These are phyloP conservation scores for Puya raimondii DNA, from an alignment of 176 grass and related monocot species.

Conservation along the genomic window DNA sequence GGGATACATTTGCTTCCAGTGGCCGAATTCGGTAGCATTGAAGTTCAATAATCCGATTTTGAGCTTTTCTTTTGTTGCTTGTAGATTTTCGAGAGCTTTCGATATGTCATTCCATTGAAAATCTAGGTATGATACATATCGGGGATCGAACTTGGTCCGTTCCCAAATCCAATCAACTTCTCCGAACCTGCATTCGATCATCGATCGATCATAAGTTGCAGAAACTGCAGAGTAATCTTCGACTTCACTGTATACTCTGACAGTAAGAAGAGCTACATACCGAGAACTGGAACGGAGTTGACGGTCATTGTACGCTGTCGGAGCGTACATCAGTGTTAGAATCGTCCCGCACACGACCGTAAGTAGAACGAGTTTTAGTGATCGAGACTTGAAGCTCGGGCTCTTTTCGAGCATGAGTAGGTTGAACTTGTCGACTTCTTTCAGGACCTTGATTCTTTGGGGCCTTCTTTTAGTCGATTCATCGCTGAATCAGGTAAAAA, in stretches of 20 bases:
- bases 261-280: constrained; percentile 3
- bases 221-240: background rate
- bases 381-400: constrained; percentile 28
- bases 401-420: constrained; percentile 24
- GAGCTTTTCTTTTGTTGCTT: background rate
- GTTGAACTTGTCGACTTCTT: constrained; percentile 26
- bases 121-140: constrained; percentile 24
- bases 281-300: constrained; percentile 1
- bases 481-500: constrained; percentile 23
- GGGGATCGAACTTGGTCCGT: constrained; percentile 1
- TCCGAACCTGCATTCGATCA: constrained; percentile 25
- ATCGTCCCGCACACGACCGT: constrained; percentile 20
- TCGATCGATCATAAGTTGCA: background rate
- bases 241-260: background rate
- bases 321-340: constrained; percentile 25
- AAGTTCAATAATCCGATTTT: constrained; percentile 63
- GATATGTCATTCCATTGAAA: constrained; percentile 45
- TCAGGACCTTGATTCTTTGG: constrained; percentile 24
- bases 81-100: background rate
- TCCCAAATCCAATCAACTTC: constrained; percentile 32
- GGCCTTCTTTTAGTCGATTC: constrained; percentile 21
- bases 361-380: constrained; percentile 31
- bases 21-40: constrained; percentile 33
- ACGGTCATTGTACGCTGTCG: constrained; percentile 10
- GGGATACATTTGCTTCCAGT: constrained; percentile 26